Conservation (phyloP, 108 stramenopile genomes). For the Cyclotella distinguenda region DNA sequence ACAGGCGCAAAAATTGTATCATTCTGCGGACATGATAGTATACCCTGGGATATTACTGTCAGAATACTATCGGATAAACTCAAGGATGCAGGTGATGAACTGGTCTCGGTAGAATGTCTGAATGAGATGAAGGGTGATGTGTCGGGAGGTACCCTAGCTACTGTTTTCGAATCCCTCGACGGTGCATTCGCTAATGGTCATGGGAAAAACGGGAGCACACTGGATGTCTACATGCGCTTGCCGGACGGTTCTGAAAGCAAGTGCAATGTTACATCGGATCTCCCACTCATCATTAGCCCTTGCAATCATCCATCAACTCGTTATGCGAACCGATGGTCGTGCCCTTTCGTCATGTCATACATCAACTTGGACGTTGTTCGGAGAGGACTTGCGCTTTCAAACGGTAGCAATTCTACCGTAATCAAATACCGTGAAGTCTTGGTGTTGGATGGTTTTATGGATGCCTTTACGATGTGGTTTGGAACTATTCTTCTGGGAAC, state of each 20-base stretch:
- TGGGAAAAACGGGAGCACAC: background rate
- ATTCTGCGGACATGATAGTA: slow-evolving; percentile 83
- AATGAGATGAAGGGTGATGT: slow-evolving; percentile 52
- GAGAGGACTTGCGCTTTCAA: slow-evolving; percentile 59
- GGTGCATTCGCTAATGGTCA: slow-evolving; percentile 10
- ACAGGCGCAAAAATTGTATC: slow-evolving; percentile 76
- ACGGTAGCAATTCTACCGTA: slow-evolving; percentile 4
- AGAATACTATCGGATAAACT: slow-evolving; percentile 46
- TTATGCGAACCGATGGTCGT: slow-evolving; percentile 24
- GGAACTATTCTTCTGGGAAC: slow-evolving; percentile 35
- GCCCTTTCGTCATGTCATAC: slow-evolving; percentile 75
- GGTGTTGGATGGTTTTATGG: slow-evolving; percentile 26
- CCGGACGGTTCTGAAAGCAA: slow-evolving; percentile 43
- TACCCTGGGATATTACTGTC: slow-evolving; percentile 86
- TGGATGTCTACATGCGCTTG: slow-evolving; percentile 45
- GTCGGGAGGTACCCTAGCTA: slow-evolving; percentile 67
- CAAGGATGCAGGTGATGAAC: slow-evolving; percentile 34
- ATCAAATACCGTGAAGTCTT: slow-evolving; percentile 65
- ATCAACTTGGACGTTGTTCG: slow-evolving; percentile 68
- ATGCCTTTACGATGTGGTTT: slow-evolving; percentile 48
- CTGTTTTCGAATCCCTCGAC: slow-evolving; percentile 28
- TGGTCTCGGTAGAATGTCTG: slow-evolving; percentile 46
- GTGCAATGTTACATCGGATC: slow-evolving; percentile 12
- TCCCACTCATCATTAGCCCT: slow-evolving; percentile 13
- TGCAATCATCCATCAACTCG: slow-evolving; percentile 17